Evolutionary conservation across 176 grass and related monocot species (phyloP).

Genomic region (Rhynchospora breviuscula): DNA sequence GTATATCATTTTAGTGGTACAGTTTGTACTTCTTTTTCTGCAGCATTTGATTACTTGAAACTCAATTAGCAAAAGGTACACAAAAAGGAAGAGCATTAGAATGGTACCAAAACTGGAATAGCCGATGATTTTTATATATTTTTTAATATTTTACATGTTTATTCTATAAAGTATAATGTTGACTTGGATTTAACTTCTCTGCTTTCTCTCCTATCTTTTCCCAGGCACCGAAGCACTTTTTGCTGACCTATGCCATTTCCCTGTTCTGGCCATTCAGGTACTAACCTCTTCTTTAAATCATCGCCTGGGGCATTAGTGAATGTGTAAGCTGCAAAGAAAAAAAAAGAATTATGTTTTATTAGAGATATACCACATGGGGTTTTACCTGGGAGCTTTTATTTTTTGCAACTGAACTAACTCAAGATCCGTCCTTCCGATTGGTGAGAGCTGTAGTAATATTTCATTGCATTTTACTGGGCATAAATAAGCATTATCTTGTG

Average conservation of each 20-base stretch:
- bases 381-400: neutral
- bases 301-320: neutral
- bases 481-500: neutral
- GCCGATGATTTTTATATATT: neutral
- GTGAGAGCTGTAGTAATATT: neutral
- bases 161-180: neutral
- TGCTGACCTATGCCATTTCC: conserved; percentile 92
- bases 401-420: neutral
- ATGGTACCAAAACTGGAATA: neutral
- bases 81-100: neutral
- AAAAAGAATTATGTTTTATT: conserved; percentile 1
- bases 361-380: neutral
- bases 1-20: conserved; percentile 13
- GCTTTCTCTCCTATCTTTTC: conserved; percentile 23
- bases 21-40: neutral
- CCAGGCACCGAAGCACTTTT: conserved; percentile 84
- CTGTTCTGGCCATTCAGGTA: conserved; percentile 76
- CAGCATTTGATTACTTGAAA: neutral
- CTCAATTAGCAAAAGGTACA: neutral
- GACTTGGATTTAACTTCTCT: conserved; percentile 7
- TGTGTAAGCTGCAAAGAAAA: neutral
- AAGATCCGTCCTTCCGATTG: neutral
- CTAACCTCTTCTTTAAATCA: conserved; percentile 2
- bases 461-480: neutral
- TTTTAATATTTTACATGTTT: neutral